phyloP scores from a whole-genome alignment of 495 filamentous ascomycete species.

The Talaromyces nanjingensis region DNA sequence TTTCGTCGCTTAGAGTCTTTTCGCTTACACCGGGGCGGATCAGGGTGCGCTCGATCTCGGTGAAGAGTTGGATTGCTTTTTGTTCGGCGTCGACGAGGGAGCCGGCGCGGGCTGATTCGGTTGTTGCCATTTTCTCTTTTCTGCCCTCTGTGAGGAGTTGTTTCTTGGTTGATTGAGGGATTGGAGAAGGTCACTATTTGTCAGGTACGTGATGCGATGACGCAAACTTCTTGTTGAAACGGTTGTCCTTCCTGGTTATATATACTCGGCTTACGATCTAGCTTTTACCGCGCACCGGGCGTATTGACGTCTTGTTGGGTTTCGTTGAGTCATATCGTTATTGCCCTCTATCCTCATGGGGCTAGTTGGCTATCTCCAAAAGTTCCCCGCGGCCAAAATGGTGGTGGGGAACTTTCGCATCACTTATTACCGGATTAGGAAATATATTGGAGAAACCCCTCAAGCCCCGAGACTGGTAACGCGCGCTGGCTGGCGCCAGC shows the following conservation, averaged over 20 bases:
- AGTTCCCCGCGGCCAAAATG: neutral
- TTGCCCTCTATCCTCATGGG: neutral
- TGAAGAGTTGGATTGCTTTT: slow-evolving; percentile 37
- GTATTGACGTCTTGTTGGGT: neutral
- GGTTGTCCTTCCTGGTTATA: neutral
- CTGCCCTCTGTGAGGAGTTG: neutral
- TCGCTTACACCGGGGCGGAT: slow-evolving; percentile 40
- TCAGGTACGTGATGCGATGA: too few species aligned
- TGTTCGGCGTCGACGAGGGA: slow-evolving; percentile 26
- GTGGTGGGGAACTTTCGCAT: neutral
- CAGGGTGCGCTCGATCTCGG: slow-evolving; percentile 39
- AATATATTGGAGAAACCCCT: neutral
- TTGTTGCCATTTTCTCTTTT: neutral
- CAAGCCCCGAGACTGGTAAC: neutral
- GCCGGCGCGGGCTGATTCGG: neutral
- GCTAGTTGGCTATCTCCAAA: neutral
- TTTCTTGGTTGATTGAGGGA: neutral
- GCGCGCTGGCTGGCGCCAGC: too few species aligned
- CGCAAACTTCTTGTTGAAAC: too few species aligned
- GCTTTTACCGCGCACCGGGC: neutral
- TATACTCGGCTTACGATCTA: neutral
- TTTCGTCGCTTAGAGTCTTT: slow-evolving; percentile 39
- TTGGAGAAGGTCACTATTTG: too few species aligned
- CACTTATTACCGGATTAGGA: neutral
- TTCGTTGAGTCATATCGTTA: neutral